Evolutionary conservation across 495 filamentous ascomycete species (phyloP).

Genomic region (Penicillium longicatenatum): DNA sequence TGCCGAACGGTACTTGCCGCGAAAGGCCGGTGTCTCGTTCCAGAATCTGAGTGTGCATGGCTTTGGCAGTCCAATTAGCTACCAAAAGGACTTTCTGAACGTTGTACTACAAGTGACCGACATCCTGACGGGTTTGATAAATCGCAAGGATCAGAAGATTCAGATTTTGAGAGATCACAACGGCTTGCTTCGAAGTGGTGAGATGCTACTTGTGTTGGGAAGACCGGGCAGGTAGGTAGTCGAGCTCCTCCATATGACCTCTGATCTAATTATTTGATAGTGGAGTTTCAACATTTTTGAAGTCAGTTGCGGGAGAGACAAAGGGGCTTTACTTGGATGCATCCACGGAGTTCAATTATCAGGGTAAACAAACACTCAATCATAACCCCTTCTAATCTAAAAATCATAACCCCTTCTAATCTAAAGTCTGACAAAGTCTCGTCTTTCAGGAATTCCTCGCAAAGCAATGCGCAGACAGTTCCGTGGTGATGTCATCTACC

Average conservation of each 20-base stretch:
- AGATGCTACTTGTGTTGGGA: conserved; percentile 73
- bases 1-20: conserved; percentile 16
- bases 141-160: conserved; percentile 6
- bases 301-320: conserved; percentile 64
- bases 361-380: conserved; percentile 50
- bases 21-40: conserved; percentile 26
- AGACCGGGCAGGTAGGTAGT: conserved; percentile 52
- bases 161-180: conserved; percentile 15
- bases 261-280: not conserved
- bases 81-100: conserved; percentile 24
- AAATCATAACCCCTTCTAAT: too few relatives aligned
- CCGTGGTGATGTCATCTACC: conserved; percentile 56
- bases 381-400: too few relatives aligned
- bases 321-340: conserved; percentile 61
- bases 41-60: conserved; percentile 26
- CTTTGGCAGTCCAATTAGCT: conserved; percentile 18
- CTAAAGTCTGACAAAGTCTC: too few relatives aligned
- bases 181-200: conserved; percentile 51
- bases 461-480: conserved; percentile 48
- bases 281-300: conserved; percentile 66
- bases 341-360: conserved; percentile 61
- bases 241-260: too few relatives aligned
- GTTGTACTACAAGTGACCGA: conserved; percentile 7
- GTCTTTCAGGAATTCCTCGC: not conserved
- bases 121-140: conserved; percentile 1